Evolutionary conservation across 106 monocot species (phyloP).

Genomic region (Hemerocallis citrina): DNA sequence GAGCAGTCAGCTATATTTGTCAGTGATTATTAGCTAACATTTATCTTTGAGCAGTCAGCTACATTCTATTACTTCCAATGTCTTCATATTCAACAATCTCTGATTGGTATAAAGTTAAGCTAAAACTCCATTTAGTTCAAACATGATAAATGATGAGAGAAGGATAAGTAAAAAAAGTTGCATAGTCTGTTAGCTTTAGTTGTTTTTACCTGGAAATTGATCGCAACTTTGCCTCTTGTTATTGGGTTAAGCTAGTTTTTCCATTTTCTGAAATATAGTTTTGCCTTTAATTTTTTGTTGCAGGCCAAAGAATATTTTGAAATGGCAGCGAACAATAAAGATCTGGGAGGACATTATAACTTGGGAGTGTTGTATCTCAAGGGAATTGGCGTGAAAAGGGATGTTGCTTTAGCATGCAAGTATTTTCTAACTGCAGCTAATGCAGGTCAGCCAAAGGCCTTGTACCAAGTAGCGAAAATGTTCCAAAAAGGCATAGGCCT

Average conservation of each 20-base stretch:
- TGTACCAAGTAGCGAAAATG: constrained; percentile 92
- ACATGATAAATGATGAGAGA: no score
- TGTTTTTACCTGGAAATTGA: background rate
- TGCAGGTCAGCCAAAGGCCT: constrained; percentile 88
- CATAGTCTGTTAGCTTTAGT: background rate
- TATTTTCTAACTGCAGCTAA: constrained; percentile 66
- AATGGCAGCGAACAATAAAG: constrained; percentile 74
- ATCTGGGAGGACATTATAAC: constrained; percentile 84
- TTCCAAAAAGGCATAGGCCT: constrained; percentile 86
- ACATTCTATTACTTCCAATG: no score
- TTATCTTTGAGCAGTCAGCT: no score
- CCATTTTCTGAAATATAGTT: constrained; percentile 1
- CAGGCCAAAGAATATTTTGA: constrained; percentile 91
- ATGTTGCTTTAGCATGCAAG: constrained; percentile 52
- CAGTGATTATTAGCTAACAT: no score
- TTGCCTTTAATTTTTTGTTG: background rate
- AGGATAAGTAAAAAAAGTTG: no score
- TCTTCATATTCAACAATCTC: no score
- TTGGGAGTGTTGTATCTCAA: constrained; percentile 84
- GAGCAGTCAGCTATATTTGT: no score
- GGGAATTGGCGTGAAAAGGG: constrained; percentile 83
- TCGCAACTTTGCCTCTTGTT: background rate
- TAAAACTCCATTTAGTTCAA: no score
- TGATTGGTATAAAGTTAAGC: no score
- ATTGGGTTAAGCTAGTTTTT: background rate